Percentiles rank a stretch among this genome's conserved stretches.
Evolutionary conservation across 768 basidiomycete species (phyloP).

Genomic region (Russula dissimulans): DNA sequence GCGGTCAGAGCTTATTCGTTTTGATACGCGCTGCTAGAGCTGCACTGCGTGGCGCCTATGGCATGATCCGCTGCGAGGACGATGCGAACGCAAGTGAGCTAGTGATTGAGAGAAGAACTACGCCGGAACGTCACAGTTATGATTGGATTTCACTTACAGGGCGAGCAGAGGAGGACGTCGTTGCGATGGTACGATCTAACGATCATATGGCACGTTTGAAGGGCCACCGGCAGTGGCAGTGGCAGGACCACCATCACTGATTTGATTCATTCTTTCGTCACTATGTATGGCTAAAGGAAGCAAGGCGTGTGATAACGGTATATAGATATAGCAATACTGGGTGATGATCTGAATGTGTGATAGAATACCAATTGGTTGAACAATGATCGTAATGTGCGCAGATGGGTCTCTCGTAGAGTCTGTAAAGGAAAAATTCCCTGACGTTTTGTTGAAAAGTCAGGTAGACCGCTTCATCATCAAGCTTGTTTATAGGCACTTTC

Average conservation of each 20-base stretch:
- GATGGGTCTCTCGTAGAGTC: conserved; percentile 35
- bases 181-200: too few species aligned
- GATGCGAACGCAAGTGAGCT: too few species aligned
- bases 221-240: too few species aligned
- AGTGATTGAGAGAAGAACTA: too few species aligned
- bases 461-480: conserved; percentile 18
- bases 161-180: too few species aligned
- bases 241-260: too few species aligned
- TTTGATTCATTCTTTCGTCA: too few species aligned
- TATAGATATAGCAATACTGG: not conserved
- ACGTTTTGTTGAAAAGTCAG: conserved; percentile 17
- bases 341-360: not conserved
- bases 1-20: not conserved
- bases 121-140: too few species aligned
- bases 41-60: too few species aligned
- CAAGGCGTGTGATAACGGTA: not conserved
- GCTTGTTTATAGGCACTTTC: conserved; percentile 43
- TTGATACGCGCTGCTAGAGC: not conserved
- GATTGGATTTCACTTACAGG: too few species aligned
- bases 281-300: not conserved
- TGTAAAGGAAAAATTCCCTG: conserved; percentile 31
- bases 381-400: conserved; percentile 27
- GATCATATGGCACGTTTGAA: too few species aligned
- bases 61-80: too few species aligned
- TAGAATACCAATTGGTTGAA: conserved; percentile 49